Base-by-base conservation (phyloP, 805 yeast species). In the Grigorovia transvaalensis region DNA sequence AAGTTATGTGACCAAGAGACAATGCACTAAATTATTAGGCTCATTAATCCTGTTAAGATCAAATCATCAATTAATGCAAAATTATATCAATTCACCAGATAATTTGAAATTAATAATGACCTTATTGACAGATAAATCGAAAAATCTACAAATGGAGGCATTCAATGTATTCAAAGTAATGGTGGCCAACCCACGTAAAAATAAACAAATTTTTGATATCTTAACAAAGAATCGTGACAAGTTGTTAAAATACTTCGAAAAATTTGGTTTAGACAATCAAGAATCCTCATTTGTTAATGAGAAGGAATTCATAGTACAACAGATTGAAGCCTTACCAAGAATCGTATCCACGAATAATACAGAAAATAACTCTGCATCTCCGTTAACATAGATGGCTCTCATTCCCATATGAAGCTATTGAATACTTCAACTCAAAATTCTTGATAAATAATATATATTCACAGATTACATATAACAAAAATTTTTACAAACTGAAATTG, bases 131-230 rank as follows among this genome's bases (percentile, higher is more conserved):
- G 97, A 91, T 67, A 86, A 85, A 68, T 88, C 95, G 56, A 86
- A 85, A 63, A 90, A 90, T 66, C 76, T 93, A 53, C 96, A 90
- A 65, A 69, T 80, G 51, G 98, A 93, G 66, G 89, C 96, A 4
- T 93, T 93, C 64, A 90, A 93, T 57, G 84, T 91, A 42, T 91
- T 93, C 72, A 93, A 91, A 70, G 85, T 90, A 43, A 88, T 93
- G 68, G 89, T 89, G n/a, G 98, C 96, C 4, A 93, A 93, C 67
- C 99, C 99, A 5, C 82, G 84, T 56, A 90, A 90, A 66, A 75
- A 88, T 2, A 88, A 84, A 65, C 80, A 84, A 8, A 81, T 93
- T 2, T 70, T 78, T 50, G 96, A 91, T 66, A 85, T 91, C 19
- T 73, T 93, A 57, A 79, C 82, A 46, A 89, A 90, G 63, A 93